Base-by-base conservation (phyloP, 768 basidiomycete genomes). In the Rhizopogon rudus region DNA sequence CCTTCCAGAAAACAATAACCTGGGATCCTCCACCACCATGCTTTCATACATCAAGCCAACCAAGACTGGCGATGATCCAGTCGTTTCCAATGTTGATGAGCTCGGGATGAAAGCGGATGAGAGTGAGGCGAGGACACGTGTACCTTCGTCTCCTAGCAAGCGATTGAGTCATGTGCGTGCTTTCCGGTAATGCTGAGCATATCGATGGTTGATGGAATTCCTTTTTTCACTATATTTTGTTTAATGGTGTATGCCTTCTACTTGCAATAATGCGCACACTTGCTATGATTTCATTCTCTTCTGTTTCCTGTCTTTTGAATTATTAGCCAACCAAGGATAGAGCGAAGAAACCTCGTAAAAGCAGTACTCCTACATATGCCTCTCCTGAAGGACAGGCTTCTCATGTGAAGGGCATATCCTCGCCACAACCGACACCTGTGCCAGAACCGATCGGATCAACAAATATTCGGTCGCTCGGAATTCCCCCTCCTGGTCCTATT, bases 141-240 rank as follows among this genome's bases (percentile, higher is more conserved):
- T 51, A 56, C 77, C 78, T 57, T 65, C 74, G 41, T 74, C 81
- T 52, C 71, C 80, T 58, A 78, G 81, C 60, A 84, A 82, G 68
- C 84, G 88, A 62, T 72, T 91, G 77, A 84, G 81, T 73, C 89
- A 92, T 84, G 89, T 92, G 83, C 87, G 89, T 91, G 80, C 81
- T 77, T 81, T 83, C 77, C 76, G 86, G 83, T 82, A 76, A 75
- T 71, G 81, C 67, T 69, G 66, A 69, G 70, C 60, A 65, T 73
- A 77, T 70, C 54, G 67, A 71, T 78, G 75, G 78, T 83, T 73
- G 69, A 72, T 65, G 63, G 63, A 57, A 62, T 31, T 54, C 42
- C 37, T 33, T 60, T 55, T 55, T 17, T 62, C 17, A 6, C 33
- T 50, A 37, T 31, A 25, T 56, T 49, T 64, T 60, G 60, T 68